Conservation (phyloP, 2,329 filamentous ascomycete species). For the Venturia aucupariae region DNA sequence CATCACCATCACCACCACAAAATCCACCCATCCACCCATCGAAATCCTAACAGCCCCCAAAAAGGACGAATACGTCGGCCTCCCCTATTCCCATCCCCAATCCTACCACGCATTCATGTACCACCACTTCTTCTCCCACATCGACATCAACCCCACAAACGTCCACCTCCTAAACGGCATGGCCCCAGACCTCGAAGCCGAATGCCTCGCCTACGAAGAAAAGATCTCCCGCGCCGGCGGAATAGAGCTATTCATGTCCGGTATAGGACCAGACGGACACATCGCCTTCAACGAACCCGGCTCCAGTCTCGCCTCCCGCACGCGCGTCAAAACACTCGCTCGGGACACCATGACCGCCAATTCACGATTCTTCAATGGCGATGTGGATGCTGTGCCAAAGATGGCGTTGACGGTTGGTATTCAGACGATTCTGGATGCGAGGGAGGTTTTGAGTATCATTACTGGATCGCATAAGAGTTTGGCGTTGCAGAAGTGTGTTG, state of each 20-base stretch:
- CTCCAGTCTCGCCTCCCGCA: constrained; percentile 66
- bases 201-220: constrained; percentile 71
- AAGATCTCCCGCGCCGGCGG: constrained; percentile 66
- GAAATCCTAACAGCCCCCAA: constrained; percentile 46
- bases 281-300: constrained; percentile 89
- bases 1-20: too few species aligned
- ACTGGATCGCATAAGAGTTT: constrained; percentile 72
- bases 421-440: constrained; percentile 64
- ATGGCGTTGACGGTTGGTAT: constrained; percentile 82
- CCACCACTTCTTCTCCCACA: constrained; percentile 79
- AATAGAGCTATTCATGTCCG: constrained; percentile 78
- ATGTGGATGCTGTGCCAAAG: constrained; percentile 63
- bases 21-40: background rate
- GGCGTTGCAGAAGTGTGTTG: constrained; percentile 70
- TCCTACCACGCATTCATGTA: constrained; percentile 93
- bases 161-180: constrained; percentile 82
- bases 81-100: constrained; percentile 73
- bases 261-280: constrained; percentile 78
- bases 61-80: constrained; percentile 87
- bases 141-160: constrained; percentile 72
- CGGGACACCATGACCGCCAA: constrained; percentile 84
- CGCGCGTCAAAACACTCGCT: constrained; percentile 76
- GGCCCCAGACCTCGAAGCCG: constrained; percentile 62
- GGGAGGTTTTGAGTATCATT: constrained; percentile 73
- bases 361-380: constrained; percentile 71